These are phyloP conservation scores for Apiospora marii DNA, from an alignment of 2,329 filamentous ascomycete genomes.

Conservation along the genomic window DNA sequence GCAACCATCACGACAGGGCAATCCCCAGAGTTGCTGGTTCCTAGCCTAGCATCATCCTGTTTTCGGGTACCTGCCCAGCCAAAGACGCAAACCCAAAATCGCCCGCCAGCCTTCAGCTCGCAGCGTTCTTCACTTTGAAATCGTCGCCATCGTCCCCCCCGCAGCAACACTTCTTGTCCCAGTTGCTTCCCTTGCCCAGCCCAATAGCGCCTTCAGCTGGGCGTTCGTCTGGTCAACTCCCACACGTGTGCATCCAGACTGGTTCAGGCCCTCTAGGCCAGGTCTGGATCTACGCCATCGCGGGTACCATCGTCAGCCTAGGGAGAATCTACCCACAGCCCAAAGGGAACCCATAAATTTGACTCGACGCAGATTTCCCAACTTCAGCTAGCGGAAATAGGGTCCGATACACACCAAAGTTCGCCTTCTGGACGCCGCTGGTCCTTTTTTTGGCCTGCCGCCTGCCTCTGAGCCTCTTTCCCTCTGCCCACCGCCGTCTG, in stretches of 20 bases:
- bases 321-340: constrained; percentile 15
- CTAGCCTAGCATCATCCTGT: background rate
- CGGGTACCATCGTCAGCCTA: constrained; percentile 23
- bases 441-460: background rate
- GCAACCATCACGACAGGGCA: constrained; percentile 1
- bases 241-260: constrained; percentile 22
- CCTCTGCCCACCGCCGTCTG: background rate
- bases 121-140: background rate
- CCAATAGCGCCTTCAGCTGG: constrained; percentile 21
- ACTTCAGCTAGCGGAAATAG: constrained; percentile 22
- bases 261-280: constrained; percentile 14
- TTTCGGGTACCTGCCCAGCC: background rate
- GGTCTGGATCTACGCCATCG: constrained; percentile 24
- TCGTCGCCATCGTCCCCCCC: background rate
- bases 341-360: constrained; percentile 18
- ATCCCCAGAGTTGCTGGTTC: background rate
- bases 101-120: background rate
- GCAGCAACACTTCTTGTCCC: background rate
- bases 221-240: constrained; percentile 21
- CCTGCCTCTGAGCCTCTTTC: background rate
- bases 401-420: constrained; percentile 11
- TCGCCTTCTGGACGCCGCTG: background rate
- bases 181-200: constrained; percentile 10
- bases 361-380: constrained; percentile 22
- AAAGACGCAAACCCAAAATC: background rate